A percentile compares a stretch with the other conserved stretches of the same genome.
Conservation (phyloP, 1,139 yeast species). For the Komagataea norvegica region DNA sequence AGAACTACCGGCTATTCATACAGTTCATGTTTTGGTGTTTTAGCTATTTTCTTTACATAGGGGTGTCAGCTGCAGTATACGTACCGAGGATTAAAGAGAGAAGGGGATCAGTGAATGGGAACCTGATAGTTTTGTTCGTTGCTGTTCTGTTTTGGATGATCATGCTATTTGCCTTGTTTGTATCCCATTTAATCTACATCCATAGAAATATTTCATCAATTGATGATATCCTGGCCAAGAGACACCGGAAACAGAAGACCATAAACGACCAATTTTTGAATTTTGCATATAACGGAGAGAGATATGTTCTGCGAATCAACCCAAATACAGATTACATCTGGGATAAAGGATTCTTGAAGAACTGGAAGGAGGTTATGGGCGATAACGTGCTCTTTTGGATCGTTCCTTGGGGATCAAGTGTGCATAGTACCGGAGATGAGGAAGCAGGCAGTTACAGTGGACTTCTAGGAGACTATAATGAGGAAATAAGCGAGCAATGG, state of each 20-base stretch:
- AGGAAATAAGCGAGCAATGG: conserved; percentile 12
- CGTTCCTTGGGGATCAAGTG: conserved; percentile 17
- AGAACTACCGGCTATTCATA: conserved; percentile 50
- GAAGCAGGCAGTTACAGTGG: conserved; percentile 4
- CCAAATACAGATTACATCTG: conserved; percentile 25
- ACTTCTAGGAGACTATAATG: conserved; percentile 20
- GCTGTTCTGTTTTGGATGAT: conserved; percentile 39
- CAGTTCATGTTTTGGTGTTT: conserved; percentile 40
- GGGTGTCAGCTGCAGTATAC: conserved; percentile 29
- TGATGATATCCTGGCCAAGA: conserved; percentile 29
- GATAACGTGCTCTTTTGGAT: conserved; percentile 16
- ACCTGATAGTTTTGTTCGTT: conserved; percentile 41
- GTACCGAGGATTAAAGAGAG: conserved; percentile 30
- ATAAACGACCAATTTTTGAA: conserved; percentile 16
- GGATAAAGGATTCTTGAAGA: conserved; percentile 25
- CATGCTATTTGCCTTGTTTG: conserved; percentile 37
- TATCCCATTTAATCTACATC: conserved; percentile 38
- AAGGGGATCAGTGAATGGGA: conserved; percentile 35
- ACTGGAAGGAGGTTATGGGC: conserved; percentile 25
- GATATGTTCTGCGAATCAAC: conserved; percentile 27
- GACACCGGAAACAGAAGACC: conserved; percentile 12
- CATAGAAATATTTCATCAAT: conserved; percentile 43
- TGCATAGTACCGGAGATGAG: conserved; percentile 3
- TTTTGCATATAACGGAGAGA: conserved; percentile 9
- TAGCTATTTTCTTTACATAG: conserved; percentile 30